Evolutionary conservation across 768 basidiomycete genomes (phyloP).

Genomic region (Leccinum obscurum): DNA sequence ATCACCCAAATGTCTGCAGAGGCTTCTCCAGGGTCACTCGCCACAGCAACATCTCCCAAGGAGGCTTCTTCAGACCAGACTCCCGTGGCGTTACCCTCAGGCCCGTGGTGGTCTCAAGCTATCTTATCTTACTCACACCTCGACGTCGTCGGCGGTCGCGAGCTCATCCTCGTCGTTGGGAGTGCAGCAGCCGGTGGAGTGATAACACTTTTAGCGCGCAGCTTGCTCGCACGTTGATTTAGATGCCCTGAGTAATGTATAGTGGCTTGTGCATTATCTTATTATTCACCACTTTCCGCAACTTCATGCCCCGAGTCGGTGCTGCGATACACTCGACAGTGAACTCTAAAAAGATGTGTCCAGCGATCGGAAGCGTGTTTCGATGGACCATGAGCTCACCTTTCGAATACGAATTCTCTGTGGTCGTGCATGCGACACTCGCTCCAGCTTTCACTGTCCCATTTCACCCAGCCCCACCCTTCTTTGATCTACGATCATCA

Average conservation of each 20-base stretch:
- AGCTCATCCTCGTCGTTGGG: slow-evolving; percentile 31
- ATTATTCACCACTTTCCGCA: slow-evolving; percentile 6
- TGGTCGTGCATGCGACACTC: slow-evolving; percentile 41
- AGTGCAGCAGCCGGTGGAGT: slow-evolving; percentile 31
- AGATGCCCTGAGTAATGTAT: background rate
- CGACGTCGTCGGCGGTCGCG: slow-evolving; percentile 15
- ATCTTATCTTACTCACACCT: slow-evolving; percentile 12
- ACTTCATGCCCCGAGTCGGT: slow-evolving; percentile 2
- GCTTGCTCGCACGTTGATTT: slow-evolving; percentile 21
- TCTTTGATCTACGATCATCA: slow-evolving; percentile 50
- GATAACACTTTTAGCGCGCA: slow-evolving; percentile 24
- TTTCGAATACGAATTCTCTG: slow-evolving; percentile 48
- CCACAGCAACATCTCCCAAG: slow-evolving; percentile 5
- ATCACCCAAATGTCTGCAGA: slow-evolving; percentile 18
- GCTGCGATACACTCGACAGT: slow-evolving; percentile 33
- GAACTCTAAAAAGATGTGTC: slow-evolving; percentile 20
- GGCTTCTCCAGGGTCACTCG: slow-evolving; percentile 9
- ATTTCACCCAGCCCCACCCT: slow-evolving; percentile 67
- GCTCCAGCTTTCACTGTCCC: slow-evolving; percentile 53
- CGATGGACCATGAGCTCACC: slow-evolving; percentile 30
- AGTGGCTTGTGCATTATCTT: background rate
- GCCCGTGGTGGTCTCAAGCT: slow-evolving; percentile 13
- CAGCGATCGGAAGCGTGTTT: background rate
- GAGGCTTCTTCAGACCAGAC: slow-evolving; percentile 7
- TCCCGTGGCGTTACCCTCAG: background rate